Evolutionary conservation across 129 eudicot species (phyloP), one percentile per base, ranked within the genome.

Genomic region (Lactuca saligna): DNA sequence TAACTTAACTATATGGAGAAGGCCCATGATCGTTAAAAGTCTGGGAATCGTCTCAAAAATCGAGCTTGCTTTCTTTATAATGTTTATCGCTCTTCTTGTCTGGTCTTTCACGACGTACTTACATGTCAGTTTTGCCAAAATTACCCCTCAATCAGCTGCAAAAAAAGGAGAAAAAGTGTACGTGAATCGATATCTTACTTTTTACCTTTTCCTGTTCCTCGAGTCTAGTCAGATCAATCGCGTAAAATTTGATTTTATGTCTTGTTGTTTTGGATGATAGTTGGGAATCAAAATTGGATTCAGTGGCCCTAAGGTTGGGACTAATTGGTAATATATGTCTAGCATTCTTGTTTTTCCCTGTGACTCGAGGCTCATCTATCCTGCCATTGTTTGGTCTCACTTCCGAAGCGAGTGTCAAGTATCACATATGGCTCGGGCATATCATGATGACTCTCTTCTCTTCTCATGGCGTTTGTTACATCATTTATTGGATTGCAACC

Each of bases 391-490:
- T 91, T 2, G 96, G 96, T 39, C 75, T 91, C 0, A 88, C 96
- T 1, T 88, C 97, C 0, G 97, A 91, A 73, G 83, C 84, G 3
- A 85, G 93, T 29, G 76, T 91, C 66, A 91, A 91, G 80, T 88
- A 91, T 74, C 97, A 91, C 68, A 88, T 91, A 57, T 91, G 97
- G 97, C 73, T 91, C 0, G 97, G 97, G 1, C 93, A 86, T 65
- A 78, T 78, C 14, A 71, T 65, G 14, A 86, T 88, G 94, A 69
- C 87, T 59, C 73, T 88, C 39, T 84, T 91, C 83, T 75, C 97
- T 44, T 75, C 94, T n/a, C 97, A 91, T 72, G 97, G 96, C 6
- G 46, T 82, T 56, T 84, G 87, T 50, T 91, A 86, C 75, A 55
- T 88, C 25, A 54, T 82, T 51, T 79, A 53, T 6, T 91, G 97